Base-by-base conservation (phyloP, 345 rosid genomes). In the Camelina neglecta region DNA sequence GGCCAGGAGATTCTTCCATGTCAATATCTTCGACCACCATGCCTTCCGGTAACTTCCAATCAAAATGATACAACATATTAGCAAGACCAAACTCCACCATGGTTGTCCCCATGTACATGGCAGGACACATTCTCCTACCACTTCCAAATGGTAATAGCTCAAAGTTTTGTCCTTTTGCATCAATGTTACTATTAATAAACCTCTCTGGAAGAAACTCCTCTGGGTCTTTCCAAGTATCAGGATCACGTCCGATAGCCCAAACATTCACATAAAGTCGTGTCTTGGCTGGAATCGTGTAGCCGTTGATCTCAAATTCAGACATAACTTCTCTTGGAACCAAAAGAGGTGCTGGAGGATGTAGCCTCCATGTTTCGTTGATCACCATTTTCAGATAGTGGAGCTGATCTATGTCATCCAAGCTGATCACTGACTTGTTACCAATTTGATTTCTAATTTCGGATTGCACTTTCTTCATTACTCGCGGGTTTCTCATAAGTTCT, bases 241-340 rank as follows among this genome's bases (percentile, higher is more conserved):
- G 81, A 61, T 85, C 86, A 67, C 87, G 71, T 7, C 82, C 89
- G 1, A 87, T 85, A 24, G 82, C 88, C 86, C 86, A 86, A 4
- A 50, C 80, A 61, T 86, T 84, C 11, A 85, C 75, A 38, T 81
- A 71, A 50, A 87, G 78, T 12, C 75, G 15, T 1, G 84, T 79
- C 56, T 79, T 81, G 1, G 78, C 83, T 29, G 67, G 13, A 23
- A 86, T 71, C 42, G 57, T 49, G 60, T 81, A 79, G 29, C 81
- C 84, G 11, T 74, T 77, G 50, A 89, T 50, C 42, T 75, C 71
- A 21, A 72, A 84, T 12, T 72, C 76, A 12, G 83, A 71, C 55
- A 75, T 82, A 5, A 83, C 74, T 79, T 89, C 86, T 60, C 89
- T 82, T 11, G 87, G 85, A 16, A 86, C 1, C 2, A 83, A 67